Base-by-base conservation (phyloP, 1,284 basidiomycete species). In the Porodaedalea pini region DNA sequence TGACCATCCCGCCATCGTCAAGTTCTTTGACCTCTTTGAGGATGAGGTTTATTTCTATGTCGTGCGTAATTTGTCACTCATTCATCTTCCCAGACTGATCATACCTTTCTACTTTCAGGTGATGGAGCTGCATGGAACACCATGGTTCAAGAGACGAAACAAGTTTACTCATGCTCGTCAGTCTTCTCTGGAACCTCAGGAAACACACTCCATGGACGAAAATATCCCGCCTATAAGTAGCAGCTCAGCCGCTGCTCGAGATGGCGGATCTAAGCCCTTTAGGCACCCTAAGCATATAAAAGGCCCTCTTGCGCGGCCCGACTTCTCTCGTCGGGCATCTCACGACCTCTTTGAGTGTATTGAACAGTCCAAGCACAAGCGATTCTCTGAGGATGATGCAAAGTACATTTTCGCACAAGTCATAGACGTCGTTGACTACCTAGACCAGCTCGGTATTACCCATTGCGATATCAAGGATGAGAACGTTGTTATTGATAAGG, bases 381-480 rank as follows among this genome's bases (percentile, higher is more conserved):
- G 87, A 5, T 79, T 96, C 51, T 80, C 81, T n/a, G 92, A 94
- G 71, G 76, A 76, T 49, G 83, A 88, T 66, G 89, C 92, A 4
- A 81, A 86, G 51, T 87, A 86, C 71, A 85, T 96, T 61, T 94
- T 96, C 69, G 78, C 80, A 21, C 94, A 97, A 73, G 83, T 96
- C 50, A 90, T 93, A 56, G 89, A 93, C 59, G 91, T 87, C 21
- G 88, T 94, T 17, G 73, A 82, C 64, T 90, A 94, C 67, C 78
- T 97, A 32, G 82, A 92, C 58, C 73, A 72, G 36, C 80, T 81
- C 51, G 92, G 93, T 4, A 88, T 96, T 61, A 84, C 83, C 21
- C 93, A 97, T 69, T 87, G 94, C 51, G 94, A 97, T 68, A 89
- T 97, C 72, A 97, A 97, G 70, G 94, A 96, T 67, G 94, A 97